phyloP scores from a whole-genome alignment of 805 yeast genomes.

The Dipodascopsis uninucleata region DNA sequence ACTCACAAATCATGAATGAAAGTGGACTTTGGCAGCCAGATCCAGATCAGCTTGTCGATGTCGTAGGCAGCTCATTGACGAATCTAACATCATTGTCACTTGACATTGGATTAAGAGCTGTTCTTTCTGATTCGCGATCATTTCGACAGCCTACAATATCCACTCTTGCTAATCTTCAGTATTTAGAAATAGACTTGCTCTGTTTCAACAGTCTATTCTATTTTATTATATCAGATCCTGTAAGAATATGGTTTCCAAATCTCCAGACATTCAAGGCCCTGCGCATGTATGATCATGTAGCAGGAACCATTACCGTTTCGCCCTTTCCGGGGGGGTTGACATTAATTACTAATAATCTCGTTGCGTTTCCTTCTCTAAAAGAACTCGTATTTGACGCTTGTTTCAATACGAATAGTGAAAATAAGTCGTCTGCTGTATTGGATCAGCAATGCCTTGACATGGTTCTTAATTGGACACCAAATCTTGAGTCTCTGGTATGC shows the following conservation, averaged over 20 bases:
- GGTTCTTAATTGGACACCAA: slow-evolving; percentile 21
- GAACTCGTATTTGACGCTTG: slow-evolving; percentile 19
- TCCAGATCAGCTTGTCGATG: not conserved
- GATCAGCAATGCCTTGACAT: slow-evolving; percentile 20
- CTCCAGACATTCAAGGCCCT: slow-evolving; percentile 11
- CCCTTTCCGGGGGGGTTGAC: slow-evolving; percentile 18
- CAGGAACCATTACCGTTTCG: slow-evolving; percentile 16
- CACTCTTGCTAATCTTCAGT: slow-evolving; percentile 10
- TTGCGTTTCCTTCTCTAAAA: slow-evolving; percentile 17
- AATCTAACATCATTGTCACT: slow-evolving; percentile 6
- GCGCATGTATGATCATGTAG: slow-evolving; percentile 19
- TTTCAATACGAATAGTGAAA: too few relatives aligned
- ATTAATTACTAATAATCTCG: slow-evolving; percentile 2
- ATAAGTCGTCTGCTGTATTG: too few relatives aligned
- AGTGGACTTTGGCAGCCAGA: too few relatives aligned
- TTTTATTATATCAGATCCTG: slow-evolving; percentile 13
- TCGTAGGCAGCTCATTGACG: not conserved
- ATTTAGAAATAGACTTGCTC: slow-evolving; percentile 18
- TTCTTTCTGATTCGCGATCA: slow-evolving; percentile 16
- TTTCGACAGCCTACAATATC: slow-evolving; percentile 15
- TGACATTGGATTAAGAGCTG: too few relatives aligned
- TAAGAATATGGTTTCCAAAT: slow-evolving; percentile 11
- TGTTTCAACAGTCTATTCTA: slow-evolving; percentile 19
- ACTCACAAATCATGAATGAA: too few relatives aligned
- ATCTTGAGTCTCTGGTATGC: slow-evolving; percentile 12